Conservation (phyloP, 2,329 filamentous ascomycete genomes). For the Fusarium sp. region DNA sequence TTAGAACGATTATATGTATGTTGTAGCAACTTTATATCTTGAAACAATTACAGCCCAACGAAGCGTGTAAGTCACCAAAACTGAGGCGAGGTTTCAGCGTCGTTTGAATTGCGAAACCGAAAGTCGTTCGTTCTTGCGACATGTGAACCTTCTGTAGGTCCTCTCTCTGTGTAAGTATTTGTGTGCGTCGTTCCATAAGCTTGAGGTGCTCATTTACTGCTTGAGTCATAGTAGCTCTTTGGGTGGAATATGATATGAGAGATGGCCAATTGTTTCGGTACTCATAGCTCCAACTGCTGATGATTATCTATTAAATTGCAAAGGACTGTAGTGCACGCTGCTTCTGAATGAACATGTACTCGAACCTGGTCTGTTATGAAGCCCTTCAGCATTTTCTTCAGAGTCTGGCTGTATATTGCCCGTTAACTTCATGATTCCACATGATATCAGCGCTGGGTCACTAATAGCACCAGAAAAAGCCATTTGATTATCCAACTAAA, state of each 20-base stretch:
- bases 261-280: accelerated
- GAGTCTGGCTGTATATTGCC: too few relatives aligned
- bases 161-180: not conserved
- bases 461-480: too few relatives aligned
- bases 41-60: not conserved
- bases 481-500: too few relatives aligned
- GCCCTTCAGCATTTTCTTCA: accelerated
- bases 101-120: not conserved
- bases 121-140: not conserved
- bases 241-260: not conserved
- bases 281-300: too few relatives aligned
- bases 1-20: not conserved
- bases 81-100: not conserved
- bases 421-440: accelerated
- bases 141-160: accelerated
- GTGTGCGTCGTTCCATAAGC: not conserved
- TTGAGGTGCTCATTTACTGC: not conserved
- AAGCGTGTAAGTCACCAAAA: not conserved
- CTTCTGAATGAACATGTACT: too few relatives aligned
- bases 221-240: not conserved
- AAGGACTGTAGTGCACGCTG: too few relatives aligned
- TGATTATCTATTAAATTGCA: too few relatives aligned
- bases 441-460: too few relatives aligned
- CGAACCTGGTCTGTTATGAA: too few relatives aligned
- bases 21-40: not conserved